phyloP scores from a whole-genome alignment of 1,284 basidiomycete genomes.

The Puccinia novopanici region DNA sequence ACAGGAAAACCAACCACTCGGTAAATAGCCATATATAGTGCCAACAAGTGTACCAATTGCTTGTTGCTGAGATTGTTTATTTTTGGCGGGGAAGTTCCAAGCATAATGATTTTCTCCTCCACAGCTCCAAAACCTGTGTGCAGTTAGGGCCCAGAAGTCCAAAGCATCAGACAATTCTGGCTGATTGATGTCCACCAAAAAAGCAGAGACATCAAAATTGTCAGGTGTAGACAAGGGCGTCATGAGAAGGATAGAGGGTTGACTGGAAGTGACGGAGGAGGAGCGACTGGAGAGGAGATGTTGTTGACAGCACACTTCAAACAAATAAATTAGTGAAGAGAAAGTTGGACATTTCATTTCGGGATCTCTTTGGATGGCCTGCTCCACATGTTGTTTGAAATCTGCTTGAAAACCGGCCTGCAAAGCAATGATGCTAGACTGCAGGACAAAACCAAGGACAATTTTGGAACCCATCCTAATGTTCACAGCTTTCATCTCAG shows the following conservation, averaged over 20 bases:
- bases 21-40: background rate
- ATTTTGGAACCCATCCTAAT: background rate
- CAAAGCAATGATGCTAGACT: background rate
- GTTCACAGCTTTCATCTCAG: no score
- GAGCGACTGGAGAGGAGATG: background rate
- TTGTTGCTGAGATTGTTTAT: background rate
- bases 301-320: background rate
- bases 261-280: background rate
- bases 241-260: background rate
- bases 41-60: background rate
- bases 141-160: background rate
- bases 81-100: background rate
- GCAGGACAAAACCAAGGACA: conserved; percentile 5
- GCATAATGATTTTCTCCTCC: background rate
- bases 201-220: background rate
- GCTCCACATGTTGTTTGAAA: background rate
- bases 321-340: background rate
- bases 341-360: conserved; percentile 2
- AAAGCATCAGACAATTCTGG: background rate
- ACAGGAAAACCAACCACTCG: background rate
- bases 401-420: background rate
- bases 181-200: background rate
- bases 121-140: background rate
- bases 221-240: background rate
- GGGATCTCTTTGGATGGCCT: no score